phyloP scores from a whole-genome alignment of 2,329 filamentous ascomycete species.

The Phoma herbarum region DNA sequence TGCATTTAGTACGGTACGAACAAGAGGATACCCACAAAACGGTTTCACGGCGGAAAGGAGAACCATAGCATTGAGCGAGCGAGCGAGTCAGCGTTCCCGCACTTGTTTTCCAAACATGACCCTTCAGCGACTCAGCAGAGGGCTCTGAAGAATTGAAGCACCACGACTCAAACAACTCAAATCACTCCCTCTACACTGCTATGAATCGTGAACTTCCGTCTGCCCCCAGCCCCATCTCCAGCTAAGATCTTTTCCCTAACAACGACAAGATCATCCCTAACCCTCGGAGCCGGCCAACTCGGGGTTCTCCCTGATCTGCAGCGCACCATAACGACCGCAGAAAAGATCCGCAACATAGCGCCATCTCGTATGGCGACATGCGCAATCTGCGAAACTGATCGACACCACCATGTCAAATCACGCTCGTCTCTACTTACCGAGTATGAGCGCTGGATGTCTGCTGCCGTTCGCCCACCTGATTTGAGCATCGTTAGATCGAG shows the following conservation, averaged over 20 bases:
- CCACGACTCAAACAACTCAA: slow-evolving; percentile 10
- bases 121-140: slow-evolving; percentile 9
- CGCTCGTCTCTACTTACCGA: background rate
- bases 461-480: background rate
- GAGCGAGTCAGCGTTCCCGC: slow-evolving; percentile 16
- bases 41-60: slow-evolving; percentile 21
- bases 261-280: slow-evolving; percentile 10
- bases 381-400: slow-evolving; percentile 16
- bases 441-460: background rate
- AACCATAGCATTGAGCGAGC: slow-evolving; percentile 13
- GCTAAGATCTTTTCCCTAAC: slow-evolving; percentile 9
- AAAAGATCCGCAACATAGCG: slow-evolving; percentile 18
- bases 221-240: slow-evolving; percentile 1
- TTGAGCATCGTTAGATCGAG: slow-evolving; percentile 8
- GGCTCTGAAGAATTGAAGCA: slow-evolving; percentile 7
- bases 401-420: slow-evolving; percentile 14
- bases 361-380: slow-evolving; percentile 12
- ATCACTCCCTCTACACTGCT: background rate
- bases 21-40: slow-evolving; percentile 22
- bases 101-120: slow-evolving; percentile 5
- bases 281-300: slow-evolving; percentile 1
- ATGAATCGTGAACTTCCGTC: slow-evolving; percentile 2
- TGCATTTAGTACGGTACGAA: slow-evolving; percentile 16
- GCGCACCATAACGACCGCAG: slow-evolving; percentile 5
- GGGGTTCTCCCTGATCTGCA: slow-evolving; percentile 17